Conservation (phyloP, 352 stramenopile species). For the Phytophthora colocasiae region DNA sequence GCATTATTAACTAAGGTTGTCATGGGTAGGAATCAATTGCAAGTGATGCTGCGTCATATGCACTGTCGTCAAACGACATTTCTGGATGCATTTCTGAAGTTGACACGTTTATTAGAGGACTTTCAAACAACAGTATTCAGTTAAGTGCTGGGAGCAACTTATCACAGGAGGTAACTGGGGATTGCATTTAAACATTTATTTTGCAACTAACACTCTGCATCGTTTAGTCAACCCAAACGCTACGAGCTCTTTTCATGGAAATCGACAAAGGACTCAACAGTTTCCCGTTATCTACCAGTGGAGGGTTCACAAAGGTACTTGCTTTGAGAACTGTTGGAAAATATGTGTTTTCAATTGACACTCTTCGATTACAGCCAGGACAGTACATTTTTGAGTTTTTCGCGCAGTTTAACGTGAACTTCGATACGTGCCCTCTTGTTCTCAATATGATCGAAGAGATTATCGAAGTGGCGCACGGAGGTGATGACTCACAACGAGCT, state of each 20-base stretch:
- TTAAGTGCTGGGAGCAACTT: conserved; percentile 59
- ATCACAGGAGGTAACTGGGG: conserved; percentile 58
- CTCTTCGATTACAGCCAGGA: conserved; percentile 53
- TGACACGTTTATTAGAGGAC: conserved; percentile 79
- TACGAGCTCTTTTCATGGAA: conserved; percentile 84
- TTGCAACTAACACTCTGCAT: conserved; percentile 15
- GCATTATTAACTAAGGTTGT: conserved; percentile 1
- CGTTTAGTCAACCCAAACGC: conserved; percentile 74
- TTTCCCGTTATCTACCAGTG: conserved; percentile 75
- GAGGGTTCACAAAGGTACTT: conserved; percentile 84
- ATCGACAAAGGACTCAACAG: conserved; percentile 85
- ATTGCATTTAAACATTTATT: conserved; percentile 1
- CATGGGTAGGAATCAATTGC: conserved; percentile 81
- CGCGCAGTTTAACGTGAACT: conserved; percentile 90
- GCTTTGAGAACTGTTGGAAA: not conserved
- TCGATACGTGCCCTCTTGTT: conserved; percentile 87
- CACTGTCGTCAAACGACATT: conserved; percentile 95
- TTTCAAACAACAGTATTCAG: conserved; percentile 66
- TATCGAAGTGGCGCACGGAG: conserved; percentile 81
- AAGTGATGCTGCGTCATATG: conserved; percentile 96
- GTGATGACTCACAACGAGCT: conserved; percentile 66
- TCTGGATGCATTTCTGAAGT: conserved; percentile 95
- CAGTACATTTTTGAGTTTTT: conserved; percentile 94
- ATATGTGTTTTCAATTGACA: not conserved
- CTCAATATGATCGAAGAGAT: conserved; percentile 91